Percentiles rank a stretch among this genome's conserved stretches.
Evolutionary conservation across 306 rosid genomes (phyloP).

Genomic region (Hippophae rhamnoides): DNA sequence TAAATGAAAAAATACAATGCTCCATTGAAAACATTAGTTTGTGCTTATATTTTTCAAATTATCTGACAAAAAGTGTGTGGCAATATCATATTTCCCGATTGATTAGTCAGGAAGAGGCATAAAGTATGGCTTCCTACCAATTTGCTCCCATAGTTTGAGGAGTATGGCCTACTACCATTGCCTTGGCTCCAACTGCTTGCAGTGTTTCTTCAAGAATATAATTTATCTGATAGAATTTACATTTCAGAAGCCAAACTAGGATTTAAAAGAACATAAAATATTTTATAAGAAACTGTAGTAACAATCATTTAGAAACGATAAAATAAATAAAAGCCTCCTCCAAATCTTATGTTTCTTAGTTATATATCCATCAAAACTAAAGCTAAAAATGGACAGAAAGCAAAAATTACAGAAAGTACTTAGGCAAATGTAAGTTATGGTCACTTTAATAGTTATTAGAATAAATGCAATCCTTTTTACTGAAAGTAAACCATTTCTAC

Average conservation of each 20-base stretch:
- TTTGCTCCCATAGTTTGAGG: slow-evolving; percentile 85
- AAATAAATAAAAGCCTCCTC: not conserved
- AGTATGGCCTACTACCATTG: slow-evolving; percentile 98
- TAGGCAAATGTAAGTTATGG: too few species aligned
- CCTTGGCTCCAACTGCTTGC: slow-evolving; percentile 73
- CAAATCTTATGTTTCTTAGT: too few species aligned
- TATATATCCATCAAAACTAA: too few species aligned
- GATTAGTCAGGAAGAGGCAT: not conserved
- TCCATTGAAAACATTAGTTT: not conserved
- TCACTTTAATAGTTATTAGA: too few species aligned
- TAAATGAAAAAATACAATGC: not conserved
- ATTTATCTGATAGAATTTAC: slow-evolving; percentile 40
- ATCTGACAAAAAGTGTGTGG: not conserved
- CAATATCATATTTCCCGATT: not conserved
- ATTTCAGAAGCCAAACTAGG: slow-evolving; percentile 19
- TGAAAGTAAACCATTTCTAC: not conserved
- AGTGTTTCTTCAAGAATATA: slow-evolving; percentile 72
- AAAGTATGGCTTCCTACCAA: slow-evolving; percentile 37
- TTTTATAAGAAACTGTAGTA: not conserved
- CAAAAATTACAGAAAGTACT: too few species aligned
- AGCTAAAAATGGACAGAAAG: too few species aligned
- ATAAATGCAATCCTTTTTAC: too few species aligned
- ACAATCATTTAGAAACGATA: not conserved
- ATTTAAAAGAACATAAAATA: not conserved
- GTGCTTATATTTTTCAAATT: not conserved